A percentile compares a stretch with the other conserved stretches of the same genome.
Conservation (phyloP, 176 grass and related monocot species). For the Carex cristatella region DNA sequence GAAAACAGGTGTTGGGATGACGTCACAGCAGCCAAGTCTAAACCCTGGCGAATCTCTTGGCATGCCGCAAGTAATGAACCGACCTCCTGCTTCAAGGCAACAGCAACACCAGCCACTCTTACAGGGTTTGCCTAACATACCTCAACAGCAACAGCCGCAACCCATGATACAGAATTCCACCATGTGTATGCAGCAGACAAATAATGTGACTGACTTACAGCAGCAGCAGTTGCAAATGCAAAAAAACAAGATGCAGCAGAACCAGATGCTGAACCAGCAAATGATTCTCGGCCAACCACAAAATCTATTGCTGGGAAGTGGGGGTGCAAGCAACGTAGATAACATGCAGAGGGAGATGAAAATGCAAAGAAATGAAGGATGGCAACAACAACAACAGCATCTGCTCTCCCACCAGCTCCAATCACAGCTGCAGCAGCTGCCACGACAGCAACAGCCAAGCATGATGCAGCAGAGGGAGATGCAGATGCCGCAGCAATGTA, state of each 20-base stretch:
- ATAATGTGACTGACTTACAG: conserved; percentile 67
- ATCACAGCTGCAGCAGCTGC: conserved; percentile 64
- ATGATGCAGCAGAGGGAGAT: background rate
- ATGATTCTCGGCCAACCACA: conserved; percentile 42
- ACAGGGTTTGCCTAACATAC: too few species aligned
- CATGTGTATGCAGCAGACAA: conserved; percentile 57
- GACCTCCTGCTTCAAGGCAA: background rate
- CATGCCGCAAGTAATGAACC: too few species aligned
- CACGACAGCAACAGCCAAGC: conserved; percentile 42
- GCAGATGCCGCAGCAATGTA: conserved; percentile 32
- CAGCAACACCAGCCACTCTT: background rate
- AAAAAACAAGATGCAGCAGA: conserved; percentile 32
- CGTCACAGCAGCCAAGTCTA: too few species aligned
- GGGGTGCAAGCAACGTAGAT: conserved; percentile 31
- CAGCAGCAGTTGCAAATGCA: conserved; percentile 68
- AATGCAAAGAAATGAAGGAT: conserved; percentile 32
- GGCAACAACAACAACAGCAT: conserved; percentile 63
- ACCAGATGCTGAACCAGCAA: conserved; percentile 70
- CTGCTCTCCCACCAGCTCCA: conserved; percentile 56
- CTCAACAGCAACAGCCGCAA: background rate
- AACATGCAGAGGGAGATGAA: conserved; percentile 11
- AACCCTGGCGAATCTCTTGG: too few species aligned
- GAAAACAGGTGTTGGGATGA: too few species aligned
- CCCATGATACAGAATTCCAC: conserved; percentile 58
- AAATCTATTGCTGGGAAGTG: conserved; percentile 52